Conservation (phyloP, 768 basidiomycete genomes). For the Guyanaporus albipodus region DNA sequence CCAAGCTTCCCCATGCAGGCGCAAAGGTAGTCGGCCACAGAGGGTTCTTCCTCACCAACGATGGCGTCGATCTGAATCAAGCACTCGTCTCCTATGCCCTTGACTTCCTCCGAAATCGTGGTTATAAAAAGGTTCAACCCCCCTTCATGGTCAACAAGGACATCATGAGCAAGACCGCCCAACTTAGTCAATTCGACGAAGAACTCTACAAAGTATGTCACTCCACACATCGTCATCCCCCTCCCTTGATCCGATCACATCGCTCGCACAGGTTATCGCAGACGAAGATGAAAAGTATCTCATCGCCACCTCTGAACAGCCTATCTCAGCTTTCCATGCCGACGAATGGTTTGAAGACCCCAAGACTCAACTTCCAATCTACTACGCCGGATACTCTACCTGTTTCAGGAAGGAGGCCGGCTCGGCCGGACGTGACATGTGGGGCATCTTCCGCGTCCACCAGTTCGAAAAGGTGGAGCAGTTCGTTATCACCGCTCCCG, state of each 20-base stretch:
- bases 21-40: conserved; percentile 93
- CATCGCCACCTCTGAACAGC: conserved; percentile 98
- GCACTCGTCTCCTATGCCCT: conserved; percentile 93
- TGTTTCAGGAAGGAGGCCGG: conserved; percentile 99
- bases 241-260: background rate
- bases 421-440: conserved; percentile 95
- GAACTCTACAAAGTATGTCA: conserved; percentile 85
- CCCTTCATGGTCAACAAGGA: conserved; percentile 99
- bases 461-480: conserved; percentile 99
- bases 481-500: conserved; percentile 92
- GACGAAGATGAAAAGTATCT: conserved; percentile 96
- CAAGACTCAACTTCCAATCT: conserved; percentile 85
- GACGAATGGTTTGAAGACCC: conserved; percentile 99
- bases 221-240: background rate
- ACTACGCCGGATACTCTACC: conserved; percentile 86
- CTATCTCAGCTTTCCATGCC: conserved; percentile 91
- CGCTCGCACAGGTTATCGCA: conserved; percentile 60
- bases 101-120: conserved; percentile 78
- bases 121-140: conserved; percentile 92
- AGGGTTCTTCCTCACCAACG: conserved; percentile 93
- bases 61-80: conserved; percentile 96
- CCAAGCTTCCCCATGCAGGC: conserved; percentile 41
- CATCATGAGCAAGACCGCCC: conserved; percentile 95
- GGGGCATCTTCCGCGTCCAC: conserved; percentile 99
- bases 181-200: conserved; percentile 97